A percentile compares a stretch with the other conserved stretches of the same genome.
Conservation (phyloP, 306 rosid species). For the Begonia peltatifolia region DNA sequence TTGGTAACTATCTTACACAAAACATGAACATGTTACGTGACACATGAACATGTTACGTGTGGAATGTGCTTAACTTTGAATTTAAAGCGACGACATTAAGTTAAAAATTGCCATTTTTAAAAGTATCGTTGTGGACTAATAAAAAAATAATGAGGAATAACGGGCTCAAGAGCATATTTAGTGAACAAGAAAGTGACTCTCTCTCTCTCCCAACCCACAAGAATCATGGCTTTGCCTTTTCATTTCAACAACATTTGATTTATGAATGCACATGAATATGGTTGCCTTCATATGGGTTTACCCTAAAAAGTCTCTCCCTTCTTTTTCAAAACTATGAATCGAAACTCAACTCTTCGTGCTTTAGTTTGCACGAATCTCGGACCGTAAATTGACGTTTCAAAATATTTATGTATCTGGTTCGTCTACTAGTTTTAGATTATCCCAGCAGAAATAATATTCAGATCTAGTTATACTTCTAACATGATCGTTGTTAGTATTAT, state of each 20-base stretch:
- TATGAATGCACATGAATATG: constrained; percentile 13
- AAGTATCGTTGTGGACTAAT: too few relatives aligned
- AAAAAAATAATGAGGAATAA: too few relatives aligned
- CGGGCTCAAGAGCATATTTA: not conserved
- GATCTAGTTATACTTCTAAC: too few relatives aligned
- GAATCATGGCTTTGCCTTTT: constrained; percentile 14
- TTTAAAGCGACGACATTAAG: too few relatives aligned
- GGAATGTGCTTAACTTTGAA: too few relatives aligned
- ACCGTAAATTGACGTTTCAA: not conserved
- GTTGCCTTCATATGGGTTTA: constrained; percentile 1
- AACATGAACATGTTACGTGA: not conserved
- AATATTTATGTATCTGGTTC: too few relatives aligned
- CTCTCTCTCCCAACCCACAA: constrained; percentile 4
- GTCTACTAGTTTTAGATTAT: too few relatives aligned
- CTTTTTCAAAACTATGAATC: not conserved
- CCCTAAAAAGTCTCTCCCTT: not conserved
- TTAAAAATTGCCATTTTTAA: too few relatives aligned
- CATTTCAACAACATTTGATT: constrained; percentile 6
- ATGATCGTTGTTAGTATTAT: too few relatives aligned
- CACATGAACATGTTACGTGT: not conserved
- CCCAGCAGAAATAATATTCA: too few relatives aligned
- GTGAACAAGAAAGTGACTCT: not conserved
- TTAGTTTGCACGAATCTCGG: constrained; percentile 1
- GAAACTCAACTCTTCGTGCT: not conserved
- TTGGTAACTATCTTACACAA: not conserved